Evolutionary conservation across 495 filamentous ascomycete species (phyloP).

Genomic region (Poronia punctata): DNA sequence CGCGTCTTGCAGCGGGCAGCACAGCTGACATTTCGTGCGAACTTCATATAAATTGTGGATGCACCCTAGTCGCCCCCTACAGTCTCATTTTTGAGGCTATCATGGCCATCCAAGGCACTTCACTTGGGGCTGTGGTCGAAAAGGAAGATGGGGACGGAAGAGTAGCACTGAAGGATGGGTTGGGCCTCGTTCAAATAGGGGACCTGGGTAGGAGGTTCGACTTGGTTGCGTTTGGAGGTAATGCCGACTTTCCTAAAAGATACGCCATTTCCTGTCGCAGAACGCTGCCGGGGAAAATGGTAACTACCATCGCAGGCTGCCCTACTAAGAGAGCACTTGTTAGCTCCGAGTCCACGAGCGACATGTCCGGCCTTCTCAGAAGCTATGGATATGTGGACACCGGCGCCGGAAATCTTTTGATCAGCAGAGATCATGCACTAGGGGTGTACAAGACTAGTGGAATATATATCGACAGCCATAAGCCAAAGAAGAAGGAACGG

Average conservation of each 20-base stretch:
- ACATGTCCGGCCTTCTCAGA: conserved; percentile 8
- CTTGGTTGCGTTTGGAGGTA: conserved; percentile 16
- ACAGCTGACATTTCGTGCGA: conserved; percentile 14
- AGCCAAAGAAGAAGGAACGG: too few relatives aligned
- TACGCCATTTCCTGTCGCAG: conserved; percentile 11
- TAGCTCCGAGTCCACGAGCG: conserved; percentile 15
- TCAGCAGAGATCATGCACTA: conserved; percentile 14
- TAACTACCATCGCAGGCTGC: conserved; percentile 1
- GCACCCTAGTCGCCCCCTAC: conserved; percentile 15
- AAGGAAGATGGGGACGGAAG: conserved; percentile 11
- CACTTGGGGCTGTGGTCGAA: conserved; percentile 9
- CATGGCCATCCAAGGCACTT: conserved; percentile 12
- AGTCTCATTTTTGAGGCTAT: conserved; percentile 19
- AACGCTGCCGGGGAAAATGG: conserved; percentile 2
- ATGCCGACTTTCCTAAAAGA: conserved; percentile 10
- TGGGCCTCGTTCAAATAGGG: conserved; percentile 19
- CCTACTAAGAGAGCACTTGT: conserved; percentile 17
- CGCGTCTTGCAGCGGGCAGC: conserved; percentile 14
- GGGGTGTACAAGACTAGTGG: conserved; percentile 9
- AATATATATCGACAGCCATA: too few relatives aligned
- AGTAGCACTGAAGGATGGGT: conserved; percentile 16
- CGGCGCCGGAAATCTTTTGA: conserved; percentile 17
- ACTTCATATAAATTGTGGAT: conserved; percentile 17
- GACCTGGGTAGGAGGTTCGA: conserved; percentile 15
- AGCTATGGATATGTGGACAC: conserved; percentile 22